A percentile compares a stretch with the other conserved stretches of the same genome.
phyloP scores from a whole-genome alignment of 2,329 filamentous ascomycete genomes.

The Sclerotinia subarctica region DNA sequence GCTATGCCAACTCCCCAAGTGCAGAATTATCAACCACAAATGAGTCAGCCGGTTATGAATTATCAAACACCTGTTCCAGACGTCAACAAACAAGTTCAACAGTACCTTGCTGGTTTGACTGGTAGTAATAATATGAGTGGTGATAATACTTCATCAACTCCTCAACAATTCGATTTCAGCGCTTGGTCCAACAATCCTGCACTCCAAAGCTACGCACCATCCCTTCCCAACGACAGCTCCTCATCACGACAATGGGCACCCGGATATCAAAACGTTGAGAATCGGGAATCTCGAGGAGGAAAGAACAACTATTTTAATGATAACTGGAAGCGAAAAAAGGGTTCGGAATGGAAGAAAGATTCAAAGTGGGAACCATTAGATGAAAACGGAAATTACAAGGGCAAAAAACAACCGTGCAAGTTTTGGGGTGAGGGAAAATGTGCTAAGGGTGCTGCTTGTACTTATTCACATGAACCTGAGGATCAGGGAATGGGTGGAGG shows the following conservation, averaged over 20 bases:
- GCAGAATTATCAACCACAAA: slow-evolving; percentile 25
- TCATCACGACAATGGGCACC: slow-evolving; percentile 25
- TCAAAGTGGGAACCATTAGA: slow-evolving; percentile 29
- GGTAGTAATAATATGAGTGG: slow-evolving; percentile 27
- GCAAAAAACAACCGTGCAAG: slow-evolving; percentile 65
- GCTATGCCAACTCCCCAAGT: slow-evolving; percentile 23
- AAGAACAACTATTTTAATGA: slow-evolving; percentile 13
- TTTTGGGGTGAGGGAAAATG: slow-evolving; percentile 71
- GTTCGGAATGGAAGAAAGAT: slow-evolving; percentile 4
- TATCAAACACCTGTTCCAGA: slow-evolving; percentile 25
- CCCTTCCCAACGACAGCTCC: neutral
- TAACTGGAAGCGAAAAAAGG: slow-evolving; percentile 17
- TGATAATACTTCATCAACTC: neutral
- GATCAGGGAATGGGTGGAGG: slow-evolving; percentile 5
- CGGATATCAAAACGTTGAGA: slow-evolving; percentile 25
- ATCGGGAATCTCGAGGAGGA: neutral
- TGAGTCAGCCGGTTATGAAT: slow-evolving; percentile 22
- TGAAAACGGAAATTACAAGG: slow-evolving; percentile 42
- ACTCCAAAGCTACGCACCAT: slow-evolving; percentile 11
- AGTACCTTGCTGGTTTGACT: slow-evolving; percentile 28
- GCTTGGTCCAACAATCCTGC: slow-evolving; percentile 23
- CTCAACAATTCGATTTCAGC: slow-evolving; percentile 30
- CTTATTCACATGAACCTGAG: slow-evolving; percentile 61
- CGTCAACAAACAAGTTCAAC: slow-evolving; percentile 33
- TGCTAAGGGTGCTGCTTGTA: slow-evolving; percentile 70